A percentile compares a stretch with the other conserved stretches of the same genome.
phyloP scores from a whole-genome alignment of 371 early-diverging fungal genomes.

The Capillidium rhysosporum region DNA sequence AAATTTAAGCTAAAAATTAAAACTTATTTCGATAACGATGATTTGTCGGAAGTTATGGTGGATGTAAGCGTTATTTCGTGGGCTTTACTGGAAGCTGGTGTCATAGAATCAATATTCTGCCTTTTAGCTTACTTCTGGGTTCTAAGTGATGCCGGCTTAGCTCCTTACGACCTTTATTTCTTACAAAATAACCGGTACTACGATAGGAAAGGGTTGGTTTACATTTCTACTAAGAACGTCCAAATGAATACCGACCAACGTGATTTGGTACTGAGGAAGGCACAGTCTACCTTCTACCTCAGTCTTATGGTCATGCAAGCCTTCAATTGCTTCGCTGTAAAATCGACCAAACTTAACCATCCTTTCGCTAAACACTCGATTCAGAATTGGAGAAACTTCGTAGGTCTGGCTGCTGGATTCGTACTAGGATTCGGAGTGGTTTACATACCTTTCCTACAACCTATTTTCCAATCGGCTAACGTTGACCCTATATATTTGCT shows the following conservation, averaged over 20 bases:
- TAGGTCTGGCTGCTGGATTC: constrained; percentile 35
- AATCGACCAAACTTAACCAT: constrained; percentile 37
- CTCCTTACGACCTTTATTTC: constrained; percentile 6
- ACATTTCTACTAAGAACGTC: constrained; percentile 15
- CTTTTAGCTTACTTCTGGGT: constrained; percentile 56
- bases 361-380: constrained; percentile 73
- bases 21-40: constrained; percentile 19
- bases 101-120: constrained; percentile 55
- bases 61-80: constrained; percentile 63
- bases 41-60: constrained; percentile 67
- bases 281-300: constrained; percentile 63
- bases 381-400: constrained; percentile 44
- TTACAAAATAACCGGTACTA: constrained; percentile 18
- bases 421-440: constrained; percentile 42
- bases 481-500: constrained; percentile 52
- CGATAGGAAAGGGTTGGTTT: constrained; percentile 5
- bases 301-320: constrained; percentile 64
- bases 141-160: constrained; percentile 21
- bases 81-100: constrained; percentile 72
- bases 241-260: constrained; percentile 17
- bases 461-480: constrained; percentile 38
- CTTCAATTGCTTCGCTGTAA: constrained; percentile 85
- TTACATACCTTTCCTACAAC: constrained; percentile 60
- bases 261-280: constrained; percentile 25
- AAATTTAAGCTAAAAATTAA: constrained; percentile 15